Percentiles rank a stretch among this genome's conserved stretches.
phyloP scores from a whole-genome alignment of 169 alveolate species.

The Cryptosporidium meleagridis region DNA sequence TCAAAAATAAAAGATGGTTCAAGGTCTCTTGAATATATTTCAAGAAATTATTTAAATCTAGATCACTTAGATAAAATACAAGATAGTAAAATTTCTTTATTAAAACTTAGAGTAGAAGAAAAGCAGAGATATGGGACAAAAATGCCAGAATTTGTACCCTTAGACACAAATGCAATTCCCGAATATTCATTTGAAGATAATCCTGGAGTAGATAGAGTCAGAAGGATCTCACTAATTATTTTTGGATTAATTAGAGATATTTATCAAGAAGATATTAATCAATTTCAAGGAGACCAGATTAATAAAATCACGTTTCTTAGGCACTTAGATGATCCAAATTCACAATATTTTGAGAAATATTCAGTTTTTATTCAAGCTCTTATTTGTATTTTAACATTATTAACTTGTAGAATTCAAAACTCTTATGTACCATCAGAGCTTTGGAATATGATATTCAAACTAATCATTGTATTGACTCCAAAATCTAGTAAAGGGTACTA shows the following conservation, averaged over 20 bases:
- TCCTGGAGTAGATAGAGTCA: conserved; percentile 32
- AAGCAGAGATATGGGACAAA: not conserved
- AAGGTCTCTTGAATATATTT: conserved; percentile 6
- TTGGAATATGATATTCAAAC: conserved; percentile 22
- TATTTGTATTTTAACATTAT: conserved; percentile 15
- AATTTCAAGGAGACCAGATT: no score
- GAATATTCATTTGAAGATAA: conserved; percentile 30
- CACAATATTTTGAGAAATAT: conserved; percentile 7
- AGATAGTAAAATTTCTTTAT: not conserved
- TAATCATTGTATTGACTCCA: conserved; percentile 26
- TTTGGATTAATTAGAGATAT: conserved; percentile 2
- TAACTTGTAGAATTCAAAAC: conserved; percentile 48
- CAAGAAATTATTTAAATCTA: conserved; percentile 31
- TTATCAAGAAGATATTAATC: not conserved
- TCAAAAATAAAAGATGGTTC: not conserved
- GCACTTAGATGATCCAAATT: not conserved
- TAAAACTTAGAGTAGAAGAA: conserved; percentile 1
- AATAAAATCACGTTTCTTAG: not conserved
- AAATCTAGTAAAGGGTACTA: conserved; percentile 45
- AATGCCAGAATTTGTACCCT: conserved; percentile 9
- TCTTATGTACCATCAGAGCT: conserved; percentile 24
- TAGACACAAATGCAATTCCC: conserved; percentile 56
- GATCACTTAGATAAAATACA: not conserved
- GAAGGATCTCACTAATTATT: conserved; percentile 13
- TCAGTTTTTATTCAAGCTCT: conserved; percentile 51